Conservation (phyloP, 164 flowering plant genomes). For the Magnolia sinica region DNA sequence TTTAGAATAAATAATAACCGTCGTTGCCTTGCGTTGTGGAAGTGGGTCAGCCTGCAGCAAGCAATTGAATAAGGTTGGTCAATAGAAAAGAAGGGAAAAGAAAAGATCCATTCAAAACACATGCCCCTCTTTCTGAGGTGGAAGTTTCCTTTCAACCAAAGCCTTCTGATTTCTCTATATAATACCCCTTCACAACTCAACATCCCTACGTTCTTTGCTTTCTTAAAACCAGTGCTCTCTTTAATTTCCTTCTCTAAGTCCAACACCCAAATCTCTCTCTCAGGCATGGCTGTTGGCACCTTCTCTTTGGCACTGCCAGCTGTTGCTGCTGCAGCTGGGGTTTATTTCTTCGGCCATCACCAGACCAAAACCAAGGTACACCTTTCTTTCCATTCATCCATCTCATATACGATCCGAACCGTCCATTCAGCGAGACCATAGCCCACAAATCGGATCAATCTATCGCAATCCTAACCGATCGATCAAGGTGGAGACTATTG, state of each 20-base stretch:
- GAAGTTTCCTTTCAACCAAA: not conserved
- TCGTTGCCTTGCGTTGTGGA: no score
- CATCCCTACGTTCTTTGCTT: not conserved
- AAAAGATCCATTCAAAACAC: not conserved
- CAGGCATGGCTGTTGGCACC: constrained; percentile 16
- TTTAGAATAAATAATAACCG: no score
- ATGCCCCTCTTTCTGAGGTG: not conserved
- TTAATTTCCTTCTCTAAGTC: not conserved
- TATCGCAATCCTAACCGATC: no score
- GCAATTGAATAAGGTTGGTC: not conserved
- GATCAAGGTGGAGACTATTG: no score
- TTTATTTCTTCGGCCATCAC: constrained; percentile 21
- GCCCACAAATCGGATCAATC: no score
- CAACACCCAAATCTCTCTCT: not conserved
- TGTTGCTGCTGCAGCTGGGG: constrained; percentile 28
- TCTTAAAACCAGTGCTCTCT: not conserved
- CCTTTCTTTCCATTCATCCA: not conserved
- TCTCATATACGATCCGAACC: no score
- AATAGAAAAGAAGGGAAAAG: not conserved
- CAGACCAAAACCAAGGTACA: constrained; percentile 18
- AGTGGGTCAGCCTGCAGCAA: not conserved
- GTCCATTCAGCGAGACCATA: no score
- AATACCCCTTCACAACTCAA: not conserved
- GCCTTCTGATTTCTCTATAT: not conserved
- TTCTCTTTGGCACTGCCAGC: constrained; percentile 23